These are phyloP conservation scores for Gaertneriomyces sp. DNA, from an alignment of 192 early-diverging fungal genomes.

Conservation along the genomic window DNA sequence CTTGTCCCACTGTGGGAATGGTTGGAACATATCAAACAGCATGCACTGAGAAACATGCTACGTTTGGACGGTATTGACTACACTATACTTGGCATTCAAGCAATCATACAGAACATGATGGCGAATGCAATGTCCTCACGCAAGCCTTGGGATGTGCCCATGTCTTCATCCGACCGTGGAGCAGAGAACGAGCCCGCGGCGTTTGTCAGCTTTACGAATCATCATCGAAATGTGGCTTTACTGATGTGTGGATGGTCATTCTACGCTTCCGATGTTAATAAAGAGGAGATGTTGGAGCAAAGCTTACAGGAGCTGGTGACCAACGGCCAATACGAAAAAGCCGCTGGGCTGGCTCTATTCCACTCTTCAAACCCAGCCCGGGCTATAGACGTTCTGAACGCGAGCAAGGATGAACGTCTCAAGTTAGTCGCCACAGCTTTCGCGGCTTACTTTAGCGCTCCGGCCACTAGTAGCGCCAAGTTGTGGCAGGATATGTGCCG, in stretches of 20 bases:
- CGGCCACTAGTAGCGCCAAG: conserved; percentile 14
- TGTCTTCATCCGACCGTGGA: background rate
- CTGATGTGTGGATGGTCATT: conserved; percentile 53
- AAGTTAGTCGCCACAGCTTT: conserved; percentile 79
- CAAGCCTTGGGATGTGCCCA: background rate
- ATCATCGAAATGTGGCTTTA: conserved; percentile 39
- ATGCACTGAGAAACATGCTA: conserved; percentile 6
- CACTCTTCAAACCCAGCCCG: conserved; percentile 68
- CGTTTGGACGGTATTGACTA: conserved; percentile 26
- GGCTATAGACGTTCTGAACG: conserved; percentile 66
- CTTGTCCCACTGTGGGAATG: too few relatives aligned
- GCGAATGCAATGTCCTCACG: background rate
- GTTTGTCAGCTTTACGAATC: conserved; percentile 29
- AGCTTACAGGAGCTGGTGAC: conserved; percentile 56
- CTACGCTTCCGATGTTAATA: conserved; percentile 17
- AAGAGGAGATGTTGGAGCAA: conserved; percentile 37
- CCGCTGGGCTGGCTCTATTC: conserved; percentile 86
- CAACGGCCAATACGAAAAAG: conserved; percentile 69
- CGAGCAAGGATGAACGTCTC: conserved; percentile 63
- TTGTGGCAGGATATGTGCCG: conserved; percentile 65
- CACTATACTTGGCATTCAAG: conserved; percentile 28
- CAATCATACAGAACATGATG: conserved; percentile 34
- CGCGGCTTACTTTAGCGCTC: conserved; percentile 47
- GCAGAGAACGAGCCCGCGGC: conserved; percentile 1
- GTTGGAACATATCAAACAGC: too few relatives aligned